Base-by-base conservation (phyloP, 148 eudicot species). In the Fallopia convolvulus region DNA sequence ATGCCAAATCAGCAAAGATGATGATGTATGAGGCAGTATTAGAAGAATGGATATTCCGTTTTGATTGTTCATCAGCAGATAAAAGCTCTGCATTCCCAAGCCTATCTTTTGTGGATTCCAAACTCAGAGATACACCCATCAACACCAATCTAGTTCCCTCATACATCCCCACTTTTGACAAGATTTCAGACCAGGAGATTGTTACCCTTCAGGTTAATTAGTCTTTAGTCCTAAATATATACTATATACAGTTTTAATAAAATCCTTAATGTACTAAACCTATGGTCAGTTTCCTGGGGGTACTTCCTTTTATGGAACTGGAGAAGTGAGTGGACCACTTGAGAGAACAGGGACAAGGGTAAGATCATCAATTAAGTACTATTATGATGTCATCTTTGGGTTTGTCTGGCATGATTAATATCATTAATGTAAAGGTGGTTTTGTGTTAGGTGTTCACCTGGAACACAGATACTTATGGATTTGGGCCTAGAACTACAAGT, bases 401-500 rank as follows among this genome's bases (percentile, higher is more conserved):
- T 26, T 26, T 26, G 13, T 76, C 70, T 56, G 7, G 6, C 9
- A 36, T 63, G 23, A 21, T 6, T 2, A 13, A 15, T 17, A 21
- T 23, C 65, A 58, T n/a, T 6, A 41, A 55, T 13, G 14, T 33
- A 55, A 65, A 42, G 82, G 18, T 26, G 12, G 65, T 49, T 70
- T 72, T 55, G 66, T 73, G 21, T 2, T 79, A 95, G 99, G 90
- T 95, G 56, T 92, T 91, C 80, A 87, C 97, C 0, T 95, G 99
- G 99, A 92, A 95, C 56, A 88, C 97, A 5, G 97, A 89, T 90
- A 92, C 97, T n/a, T 92, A 91, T 92, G 97, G 94, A n/a, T 95
- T 88, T 84, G 99, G 97, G 55, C 74, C 97, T 49, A 89, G 90
- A 81, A 92, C 97, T 70, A 91, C 97, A 66, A 92, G 97, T 20